Conservation (phyloP, 2,329 filamentous ascomycete species). For the Pseudogymnoascus sp. region DNA sequence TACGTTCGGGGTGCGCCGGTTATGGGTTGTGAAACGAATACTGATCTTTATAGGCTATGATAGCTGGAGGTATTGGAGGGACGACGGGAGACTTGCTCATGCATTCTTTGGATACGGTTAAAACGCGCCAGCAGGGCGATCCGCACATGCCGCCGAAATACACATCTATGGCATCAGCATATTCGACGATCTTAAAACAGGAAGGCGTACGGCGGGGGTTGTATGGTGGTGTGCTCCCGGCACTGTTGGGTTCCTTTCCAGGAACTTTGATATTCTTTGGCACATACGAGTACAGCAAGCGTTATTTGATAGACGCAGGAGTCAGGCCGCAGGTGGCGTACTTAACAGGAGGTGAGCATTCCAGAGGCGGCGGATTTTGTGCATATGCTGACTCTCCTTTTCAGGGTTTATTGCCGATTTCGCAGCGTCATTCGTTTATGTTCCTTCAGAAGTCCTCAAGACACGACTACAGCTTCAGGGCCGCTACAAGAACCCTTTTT, state of each 20-base stretch:
- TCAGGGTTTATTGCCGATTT: conserved; percentile 86
- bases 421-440: conserved; percentile 86
- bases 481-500: conserved; percentile 88
- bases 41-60: conserved; percentile 62
- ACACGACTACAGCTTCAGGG: conserved; percentile 95
- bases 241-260: conserved; percentile 83
- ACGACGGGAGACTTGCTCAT: conserved; percentile 94
- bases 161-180: conserved; percentile 79
- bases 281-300: conserved; percentile 91
- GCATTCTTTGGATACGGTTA: conserved; percentile 98
- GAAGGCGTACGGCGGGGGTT: conserved; percentile 80
- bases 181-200: conserved; percentile 86
- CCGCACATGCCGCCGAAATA: conserved; percentile 90
- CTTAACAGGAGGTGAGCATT: conserved; percentile 62
- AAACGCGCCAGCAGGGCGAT: conserved; percentile 95
- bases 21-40: conserved; percentile 12
- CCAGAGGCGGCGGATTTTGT: not conserved
- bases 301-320: conserved; percentile 75
- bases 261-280: conserved; percentile 95
- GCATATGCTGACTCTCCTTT: conserved; percentile 10
- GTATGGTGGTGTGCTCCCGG: conserved; percentile 89
- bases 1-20: conserved; percentile 32
- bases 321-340: conserved; percentile 79
- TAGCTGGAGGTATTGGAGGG: conserved; percentile 87
- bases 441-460: conserved; percentile 95